Evolutionary conservation across 2,329 filamentous ascomycete genomes (phyloP), one percentile per base, ranked within the genome.

Genomic region (Calonectria hawksworthii): DNA sequence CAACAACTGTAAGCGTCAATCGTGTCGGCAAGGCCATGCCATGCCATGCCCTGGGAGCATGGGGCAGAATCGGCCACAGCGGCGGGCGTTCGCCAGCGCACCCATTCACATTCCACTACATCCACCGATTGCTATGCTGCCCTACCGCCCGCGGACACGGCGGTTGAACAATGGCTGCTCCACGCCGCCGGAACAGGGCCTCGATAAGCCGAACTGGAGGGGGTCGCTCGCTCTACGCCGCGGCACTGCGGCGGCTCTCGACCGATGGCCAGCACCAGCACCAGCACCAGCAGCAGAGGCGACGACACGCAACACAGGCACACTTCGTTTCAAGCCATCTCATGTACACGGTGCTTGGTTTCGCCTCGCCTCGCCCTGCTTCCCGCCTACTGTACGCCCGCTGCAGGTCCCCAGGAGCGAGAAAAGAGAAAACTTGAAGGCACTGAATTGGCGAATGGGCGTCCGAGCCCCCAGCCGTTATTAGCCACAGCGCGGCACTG

Each of bases 361-460:
- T 78, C 56, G 56, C 56, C 56, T 72, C 69, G 74, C 74, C 79
- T 80, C 72, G 65, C 78, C 77, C 73, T 68, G 75, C 74, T 75
- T 72, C 38, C 56, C 63, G 63, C 70, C 73, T 76, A 78, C 78
- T 78, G 74, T 75, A 70, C 70, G 75, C 72, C 50, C 74, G 73
- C 78, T 79, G 81, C 82, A 80, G 76, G 77, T 82, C 80, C 76
- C 75, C 51, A 61, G 64, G 71, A 56, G 74, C 54, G 80, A 82
- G 80, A 75, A 76, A 82, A 83, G 82, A 83, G 82, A 78, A 77
- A 83, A 82, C 79, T 78, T 70, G 54, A 61, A 36, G 63, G 64
- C 36, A 38, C 63, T 50, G 65, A 79, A 81, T 81, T 81, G 77
- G 38, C 79, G 77, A 81, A 81, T 80, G 50, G 69, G 77, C 71